A percentile compares a stretch with the other conserved stretches of the same genome.
These are phyloP conservation scores for Gyrodon lividus DNA, from an alignment of 768 basidiomycete species.

Conservation along the genomic window DNA sequence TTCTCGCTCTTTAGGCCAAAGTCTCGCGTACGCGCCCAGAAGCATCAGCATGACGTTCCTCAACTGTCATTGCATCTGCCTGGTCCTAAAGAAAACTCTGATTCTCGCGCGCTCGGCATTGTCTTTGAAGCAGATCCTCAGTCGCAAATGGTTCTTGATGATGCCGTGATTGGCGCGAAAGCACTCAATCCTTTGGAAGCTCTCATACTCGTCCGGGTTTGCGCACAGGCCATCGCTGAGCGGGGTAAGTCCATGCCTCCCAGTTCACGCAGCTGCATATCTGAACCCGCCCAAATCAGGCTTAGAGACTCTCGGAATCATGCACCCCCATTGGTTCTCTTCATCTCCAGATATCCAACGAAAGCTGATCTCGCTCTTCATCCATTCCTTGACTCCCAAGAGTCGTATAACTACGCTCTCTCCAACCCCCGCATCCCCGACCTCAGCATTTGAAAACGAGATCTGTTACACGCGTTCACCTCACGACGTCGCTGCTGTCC, in stretches of 20 bases:
- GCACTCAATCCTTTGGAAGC: slow-evolving; percentile 63
- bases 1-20: slow-evolving; percentile 53
- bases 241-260: slow-evolving; percentile 47
- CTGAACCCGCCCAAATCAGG: slow-evolving; percentile 40
- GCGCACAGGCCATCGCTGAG: slow-evolving; percentile 63
- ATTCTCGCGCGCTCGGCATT: slow-evolving; percentile 48
- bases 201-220: slow-evolving; percentile 61
- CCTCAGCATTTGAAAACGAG: slow-evolving; percentile 61
- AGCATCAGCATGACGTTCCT: slow-evolving; percentile 41
- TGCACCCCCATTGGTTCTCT: slow-evolving; percentile 85
- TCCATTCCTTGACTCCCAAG: slow-evolving; percentile 58
- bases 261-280: slow-evolving; percentile 5
- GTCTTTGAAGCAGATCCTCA: slow-evolving; percentile 63
- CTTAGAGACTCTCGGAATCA: slow-evolving; percentile 78
- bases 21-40: slow-evolving; percentile 38
- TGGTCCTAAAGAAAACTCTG: slow-evolving; percentile 46
- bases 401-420: slow-evolving; percentile 48
- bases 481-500: slow-evolving; percentile 76
- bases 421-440: slow-evolving; percentile 45
- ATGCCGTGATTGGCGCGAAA: slow-evolving; percentile 54
- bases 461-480: slow-evolving; percentile 63
- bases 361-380: slow-evolving; percentile 65
- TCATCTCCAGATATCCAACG: slow-evolving; percentile 69
- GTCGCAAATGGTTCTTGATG: slow-evolving; percentile 44
- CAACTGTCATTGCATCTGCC: slow-evolving; percentile 65